phyloP scores from a whole-genome alignment of 768 basidiomycete species.

The Tylopilus subfusipes region DNA sequence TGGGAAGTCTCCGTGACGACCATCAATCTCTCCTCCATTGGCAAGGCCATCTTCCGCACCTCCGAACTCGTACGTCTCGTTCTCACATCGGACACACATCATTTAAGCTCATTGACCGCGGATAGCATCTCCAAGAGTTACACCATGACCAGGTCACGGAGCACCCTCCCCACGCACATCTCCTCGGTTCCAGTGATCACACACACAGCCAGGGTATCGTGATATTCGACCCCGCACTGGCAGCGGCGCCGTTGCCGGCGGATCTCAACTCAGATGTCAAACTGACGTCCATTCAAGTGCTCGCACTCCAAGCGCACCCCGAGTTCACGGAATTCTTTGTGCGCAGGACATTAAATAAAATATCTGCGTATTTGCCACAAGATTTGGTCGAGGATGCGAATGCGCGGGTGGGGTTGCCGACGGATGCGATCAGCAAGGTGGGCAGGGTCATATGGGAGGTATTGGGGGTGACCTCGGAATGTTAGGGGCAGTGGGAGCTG shows the following conservation, averaged over 20 bases:
- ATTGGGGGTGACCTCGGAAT: background rate
- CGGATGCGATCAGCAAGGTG: background rate
- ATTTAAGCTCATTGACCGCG: background rate
- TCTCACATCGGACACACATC: background rate
- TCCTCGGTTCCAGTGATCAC: background rate
- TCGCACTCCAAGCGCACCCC: background rate
- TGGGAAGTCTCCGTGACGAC: background rate
- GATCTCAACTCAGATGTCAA: background rate
- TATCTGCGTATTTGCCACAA: too few species aligned
- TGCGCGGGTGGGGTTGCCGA: background rate
- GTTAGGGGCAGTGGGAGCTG: too few species aligned
- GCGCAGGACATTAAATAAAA: background rate
- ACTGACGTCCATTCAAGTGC: background rate
- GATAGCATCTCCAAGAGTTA: background rate
- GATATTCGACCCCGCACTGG: background rate
- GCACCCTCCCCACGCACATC: background rate
- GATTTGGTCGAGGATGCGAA: background rate
- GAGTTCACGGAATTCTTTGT: background rate
- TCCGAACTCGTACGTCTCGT: background rate
- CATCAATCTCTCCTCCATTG: background rate
- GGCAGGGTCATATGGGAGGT: background rate
- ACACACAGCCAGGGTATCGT: background rate
- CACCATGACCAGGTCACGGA: background rate
- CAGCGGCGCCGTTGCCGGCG: background rate
- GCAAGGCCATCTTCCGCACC: background rate